Evolutionary conservation across 345 rosid genomes (phyloP).

Genomic region (Physaria fendleri): DNA sequence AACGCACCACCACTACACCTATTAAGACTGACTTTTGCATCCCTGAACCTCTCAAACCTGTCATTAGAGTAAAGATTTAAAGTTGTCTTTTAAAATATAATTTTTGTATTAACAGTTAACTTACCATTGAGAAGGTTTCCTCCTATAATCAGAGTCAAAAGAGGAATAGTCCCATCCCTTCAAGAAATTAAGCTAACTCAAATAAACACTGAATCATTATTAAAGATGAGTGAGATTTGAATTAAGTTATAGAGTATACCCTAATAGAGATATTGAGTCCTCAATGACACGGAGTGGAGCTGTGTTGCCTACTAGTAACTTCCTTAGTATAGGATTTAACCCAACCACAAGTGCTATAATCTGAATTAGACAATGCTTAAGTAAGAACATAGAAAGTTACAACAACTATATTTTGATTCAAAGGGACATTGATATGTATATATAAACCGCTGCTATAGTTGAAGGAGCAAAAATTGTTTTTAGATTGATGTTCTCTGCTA

Average conservation of each 20-base stretch:
- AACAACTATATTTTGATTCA: not conserved
- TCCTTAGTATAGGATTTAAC: conserved; percentile 37
- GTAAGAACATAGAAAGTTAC: not conserved
- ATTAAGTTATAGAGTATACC: conserved; percentile 38
- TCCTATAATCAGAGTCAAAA: conserved; percentile 54
- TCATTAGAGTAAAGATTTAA: not conserved
- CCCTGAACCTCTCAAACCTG: conserved; percentile 51
- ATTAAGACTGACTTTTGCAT: conserved; percentile 32
- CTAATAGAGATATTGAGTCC: conserved; percentile 46
- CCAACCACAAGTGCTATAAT: conserved; percentile 51
- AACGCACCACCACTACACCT: conserved; percentile 47
- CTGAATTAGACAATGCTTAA: conserved; percentile 28
- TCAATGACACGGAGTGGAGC: conserved; percentile 62
- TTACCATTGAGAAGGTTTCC: conserved; percentile 63
- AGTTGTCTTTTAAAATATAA: not conserved
- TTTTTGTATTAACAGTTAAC: not conserved
- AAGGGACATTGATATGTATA: not conserved
- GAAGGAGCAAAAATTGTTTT: conserved; percentile 52
- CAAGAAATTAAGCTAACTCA: conserved; percentile 10
- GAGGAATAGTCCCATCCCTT: conserved; percentile 68
- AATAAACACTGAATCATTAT: not conserved
- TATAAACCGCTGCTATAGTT: conserved; percentile 50
- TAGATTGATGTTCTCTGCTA: conserved; percentile 33
- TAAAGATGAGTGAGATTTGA: not conserved
- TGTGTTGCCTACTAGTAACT: conserved; percentile 39